Evolutionary conservation across 805 yeast species (phyloP), one percentile per base, ranked within the genome.

Genomic region (Kregervanrija pseudodelftensis): DNA sequence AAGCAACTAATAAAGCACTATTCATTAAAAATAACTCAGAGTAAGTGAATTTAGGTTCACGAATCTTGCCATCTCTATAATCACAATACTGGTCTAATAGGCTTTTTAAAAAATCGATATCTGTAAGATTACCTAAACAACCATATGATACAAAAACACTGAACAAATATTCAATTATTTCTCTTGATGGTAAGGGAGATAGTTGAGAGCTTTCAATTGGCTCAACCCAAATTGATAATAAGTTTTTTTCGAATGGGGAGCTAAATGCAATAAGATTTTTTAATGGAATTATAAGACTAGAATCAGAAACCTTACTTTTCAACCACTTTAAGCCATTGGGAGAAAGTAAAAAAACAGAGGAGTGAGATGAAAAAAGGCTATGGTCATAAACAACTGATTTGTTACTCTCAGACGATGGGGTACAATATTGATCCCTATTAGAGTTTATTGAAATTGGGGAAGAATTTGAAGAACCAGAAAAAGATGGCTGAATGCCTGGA

Each of bases 251-350:
- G 7, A 53, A 36, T 1, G 48, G 44, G 13, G 53, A 46, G 0
- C 57, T 45, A 12, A 45, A 48, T 5, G 48, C 30, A 12, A 60
- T 50, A 11, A 68, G 35, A 3, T 45, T 46, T 22, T 52, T 49
- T 37, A 67, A 58, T 1, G 61, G 64, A 8, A 39, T 22, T 15
- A 61, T 34, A 8, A 43, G 35, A 3, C 44, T 40, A 1, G 49
- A 44, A 35, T 56, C 37, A 22, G 54, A 45, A 16, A 61, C 30
- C 13, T 48, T 46, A 11, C 44, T 44, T 10, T 57, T 54, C 9
- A 74, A 49, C 76, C 77, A 70, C 35, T 55, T 52, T 7, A 73
- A 33, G 10, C 79, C 78, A 34, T 53, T 47, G 3, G 60, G 52
- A 5, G 74, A 66, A 39, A 73, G 62, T n/a, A 73, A 48, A 1